A percentile compares a stretch with the other conserved stretches of the same genome.
phyloP scores from a whole-genome alignment of 768 basidiomycete species.

The Suillus hirtellus region DNA sequence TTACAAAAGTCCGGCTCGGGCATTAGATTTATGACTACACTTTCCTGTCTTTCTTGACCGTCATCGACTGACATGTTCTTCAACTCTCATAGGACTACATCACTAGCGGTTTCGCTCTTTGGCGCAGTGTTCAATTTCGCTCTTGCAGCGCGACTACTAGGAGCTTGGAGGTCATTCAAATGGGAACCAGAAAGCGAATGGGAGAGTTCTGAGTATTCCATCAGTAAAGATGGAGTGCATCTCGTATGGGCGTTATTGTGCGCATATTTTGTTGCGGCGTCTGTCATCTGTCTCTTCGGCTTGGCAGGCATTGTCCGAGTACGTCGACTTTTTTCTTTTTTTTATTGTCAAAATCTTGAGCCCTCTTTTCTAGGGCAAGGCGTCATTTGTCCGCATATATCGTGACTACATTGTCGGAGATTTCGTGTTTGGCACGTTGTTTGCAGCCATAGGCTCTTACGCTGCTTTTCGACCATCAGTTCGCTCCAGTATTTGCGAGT shows the following conservation, averaged over 20 bases:
- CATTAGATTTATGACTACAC: not conserved
- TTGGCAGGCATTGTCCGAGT: slow-evolving; percentile 72
- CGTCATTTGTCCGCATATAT: slow-evolving; percentile 73
- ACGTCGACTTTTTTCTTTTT: slow-evolving; percentile 18
- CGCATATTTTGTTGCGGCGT: slow-evolving; percentile 65
- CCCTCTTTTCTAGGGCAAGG: slow-evolving; percentile 47
- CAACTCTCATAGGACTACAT: slow-evolving; percentile 33
- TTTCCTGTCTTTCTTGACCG: slow-evolving; percentile 11
- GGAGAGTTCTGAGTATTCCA: slow-evolving; percentile 43
- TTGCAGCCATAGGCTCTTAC: slow-evolving; percentile 56
- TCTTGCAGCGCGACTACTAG: slow-evolving; percentile 42
- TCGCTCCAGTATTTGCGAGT: slow-evolving; percentile 68
- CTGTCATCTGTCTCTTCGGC: slow-evolving; percentile 64
- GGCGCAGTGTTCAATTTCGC: slow-evolving; percentile 43
- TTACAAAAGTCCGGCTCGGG: slow-evolving; percentile 14
- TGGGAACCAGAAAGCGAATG: slow-evolving; percentile 53
- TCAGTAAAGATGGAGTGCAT: slow-evolving; percentile 42
- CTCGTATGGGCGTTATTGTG: slow-evolving; percentile 63
- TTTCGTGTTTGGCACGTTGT: slow-evolving; percentile 66
- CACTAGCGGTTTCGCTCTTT: slow-evolving; percentile 37
- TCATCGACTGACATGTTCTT: slow-evolving; percentile 10
- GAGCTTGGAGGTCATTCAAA: slow-evolving; percentile 43
- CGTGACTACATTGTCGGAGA: slow-evolving; percentile 82
- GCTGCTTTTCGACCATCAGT: slow-evolving; percentile 55
- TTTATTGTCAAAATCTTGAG: not conserved